These are phyloP conservation scores for Prunus kanzakura DNA, from an alignment of 306 rosid species.

Conservation along the genomic window DNA sequence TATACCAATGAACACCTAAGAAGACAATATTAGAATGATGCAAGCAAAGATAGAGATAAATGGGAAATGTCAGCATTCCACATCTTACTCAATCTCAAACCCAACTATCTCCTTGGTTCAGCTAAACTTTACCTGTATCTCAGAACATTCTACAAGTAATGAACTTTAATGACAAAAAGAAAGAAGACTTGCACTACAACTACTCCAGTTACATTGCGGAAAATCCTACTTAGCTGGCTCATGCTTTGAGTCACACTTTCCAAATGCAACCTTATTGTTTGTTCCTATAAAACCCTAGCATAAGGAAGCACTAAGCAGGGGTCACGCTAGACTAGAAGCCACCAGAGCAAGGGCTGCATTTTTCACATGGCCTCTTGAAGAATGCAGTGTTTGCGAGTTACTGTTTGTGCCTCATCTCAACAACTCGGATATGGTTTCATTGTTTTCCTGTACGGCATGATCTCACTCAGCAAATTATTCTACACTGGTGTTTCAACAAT, in stretches of 20 bases:
- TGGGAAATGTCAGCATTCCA: no score
- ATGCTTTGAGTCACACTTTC: neutral
- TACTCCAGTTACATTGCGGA: neutral
- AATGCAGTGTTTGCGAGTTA: no score
- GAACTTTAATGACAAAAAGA: neutral
- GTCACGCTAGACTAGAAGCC: neutral
- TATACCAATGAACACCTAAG: neutral
- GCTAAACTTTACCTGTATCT: no score
- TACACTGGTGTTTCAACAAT: neutral
- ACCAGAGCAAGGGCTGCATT: no score
- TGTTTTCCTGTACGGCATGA: neutral
- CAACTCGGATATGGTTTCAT: neutral
- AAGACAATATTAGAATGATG: no score
- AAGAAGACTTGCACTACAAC: neutral
- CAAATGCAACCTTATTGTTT: slow-evolving; percentile 6
- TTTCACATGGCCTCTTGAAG: no score
- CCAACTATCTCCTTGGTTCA: no score
- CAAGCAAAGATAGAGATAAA: no score
- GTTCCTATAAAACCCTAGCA: slow-evolving; percentile 3
- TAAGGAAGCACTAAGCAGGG: neutral
- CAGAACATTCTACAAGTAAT: no score
- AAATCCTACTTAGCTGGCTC: neutral
- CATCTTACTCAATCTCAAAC: no score
- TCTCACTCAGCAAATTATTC: neutral
- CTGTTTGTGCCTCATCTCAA: neutral